Percentiles rank a stretch among this genome's conserved stretches.
These are phyloP conservation scores for Spathaspora gorwiae DNA, from an alignment of 805 yeast species.

Conservation along the genomic window DNA sequence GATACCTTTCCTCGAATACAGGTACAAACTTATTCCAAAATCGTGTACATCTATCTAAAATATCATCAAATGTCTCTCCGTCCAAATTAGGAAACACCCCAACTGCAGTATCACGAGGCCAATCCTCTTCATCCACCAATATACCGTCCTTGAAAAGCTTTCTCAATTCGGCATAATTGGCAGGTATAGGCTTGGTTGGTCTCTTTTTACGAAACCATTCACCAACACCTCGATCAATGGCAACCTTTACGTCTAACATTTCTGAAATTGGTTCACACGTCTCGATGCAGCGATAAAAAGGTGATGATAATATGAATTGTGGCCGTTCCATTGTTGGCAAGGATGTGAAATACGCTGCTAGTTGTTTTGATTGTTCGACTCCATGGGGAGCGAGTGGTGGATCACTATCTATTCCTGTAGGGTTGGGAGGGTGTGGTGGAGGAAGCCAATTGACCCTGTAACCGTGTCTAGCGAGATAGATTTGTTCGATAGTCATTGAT, in stretches of 20 bases:
- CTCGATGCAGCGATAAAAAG: constrained; percentile 86
- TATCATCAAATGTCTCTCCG: constrained; percentile 76
- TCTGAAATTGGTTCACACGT: constrained; percentile 71
- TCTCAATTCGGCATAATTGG: constrained; percentile 43
- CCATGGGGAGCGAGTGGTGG: constrained; percentile 88
- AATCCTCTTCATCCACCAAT: constrained; percentile 26
- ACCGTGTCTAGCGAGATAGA: constrained; percentile 82
- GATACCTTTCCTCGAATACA: constrained; percentile 50
- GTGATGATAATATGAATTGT: constrained; percentile 69
- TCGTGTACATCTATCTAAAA: constrained; percentile 53
- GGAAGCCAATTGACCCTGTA: constrained; percentile 80
- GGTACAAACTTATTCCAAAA: constrained; percentile 59
- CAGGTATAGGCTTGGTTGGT: constrained; percentile 66
- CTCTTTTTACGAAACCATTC: constrained; percentile 86
- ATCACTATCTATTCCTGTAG: constrained; percentile 88
- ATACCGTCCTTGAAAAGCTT: constrained; percentile 45
- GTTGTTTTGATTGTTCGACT: constrained; percentile 76
- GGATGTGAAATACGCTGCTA: constrained; percentile 52
- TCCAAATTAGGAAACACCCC: constrained; percentile 53
- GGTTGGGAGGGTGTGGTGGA: constrained; percentile 70
- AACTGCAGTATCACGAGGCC: constrained; percentile 49
- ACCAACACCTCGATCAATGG: constrained; percentile 78
- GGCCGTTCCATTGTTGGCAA: constrained; percentile 54
- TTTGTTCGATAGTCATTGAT: constrained; percentile 44
- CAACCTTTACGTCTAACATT: constrained; percentile 52